Conservation (phyloP, 805 yeast species). For the Saccharomycopsis fibuligera region DNA sequence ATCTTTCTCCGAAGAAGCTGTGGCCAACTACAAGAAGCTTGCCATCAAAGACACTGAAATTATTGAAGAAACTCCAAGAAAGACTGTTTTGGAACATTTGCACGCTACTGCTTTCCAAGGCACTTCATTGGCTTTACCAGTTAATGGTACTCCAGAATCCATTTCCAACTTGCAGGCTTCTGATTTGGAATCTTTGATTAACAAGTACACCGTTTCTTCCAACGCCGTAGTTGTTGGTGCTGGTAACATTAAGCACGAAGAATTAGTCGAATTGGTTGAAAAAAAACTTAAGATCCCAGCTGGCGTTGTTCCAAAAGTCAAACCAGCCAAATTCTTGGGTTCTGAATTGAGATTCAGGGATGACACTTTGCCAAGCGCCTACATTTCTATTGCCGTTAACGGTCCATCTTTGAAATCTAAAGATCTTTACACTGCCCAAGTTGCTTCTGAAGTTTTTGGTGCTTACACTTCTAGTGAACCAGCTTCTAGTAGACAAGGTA, state of each 20-base stretch:
- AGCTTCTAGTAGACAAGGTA: conserved; percentile 51
- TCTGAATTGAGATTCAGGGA: conserved; percentile 86
- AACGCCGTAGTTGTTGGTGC: conserved; percentile 63
- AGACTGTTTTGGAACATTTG: conserved; percentile 64
- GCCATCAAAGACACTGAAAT: conserved; percentile 42
- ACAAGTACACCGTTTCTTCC: conserved; percentile 51
- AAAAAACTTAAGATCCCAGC: conserved; percentile 38
- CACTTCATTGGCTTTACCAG: conserved; percentile 72
- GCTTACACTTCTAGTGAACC: conserved; percentile 50
- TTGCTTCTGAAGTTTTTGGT: conserved; percentile 62
- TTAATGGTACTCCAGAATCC: conserved; percentile 66
- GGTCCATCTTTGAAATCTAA: conserved; percentile 63
- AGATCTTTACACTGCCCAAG: conserved; percentile 63
- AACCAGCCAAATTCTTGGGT: conserved; percentile 67
- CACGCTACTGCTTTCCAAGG: conserved; percentile 84
- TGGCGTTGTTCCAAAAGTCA: conserved; percentile 44
- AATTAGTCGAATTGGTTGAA: conserved; percentile 61
- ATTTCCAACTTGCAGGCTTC: conserved; percentile 47
- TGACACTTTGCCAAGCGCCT: conserved; percentile 77
- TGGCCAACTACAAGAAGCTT: conserved; percentile 40
- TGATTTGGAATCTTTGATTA: conserved; percentile 54
- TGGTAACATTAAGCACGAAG: conserved; percentile 67
- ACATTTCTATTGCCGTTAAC: conserved; percentile 67
- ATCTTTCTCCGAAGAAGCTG: conserved; percentile 37
- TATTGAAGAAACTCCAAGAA: conserved; percentile 48